These are phyloP conservation scores for Limnanthes douglasii DNA, from an alignment of 345 rosid species.

Conservation along the genomic window DNA sequence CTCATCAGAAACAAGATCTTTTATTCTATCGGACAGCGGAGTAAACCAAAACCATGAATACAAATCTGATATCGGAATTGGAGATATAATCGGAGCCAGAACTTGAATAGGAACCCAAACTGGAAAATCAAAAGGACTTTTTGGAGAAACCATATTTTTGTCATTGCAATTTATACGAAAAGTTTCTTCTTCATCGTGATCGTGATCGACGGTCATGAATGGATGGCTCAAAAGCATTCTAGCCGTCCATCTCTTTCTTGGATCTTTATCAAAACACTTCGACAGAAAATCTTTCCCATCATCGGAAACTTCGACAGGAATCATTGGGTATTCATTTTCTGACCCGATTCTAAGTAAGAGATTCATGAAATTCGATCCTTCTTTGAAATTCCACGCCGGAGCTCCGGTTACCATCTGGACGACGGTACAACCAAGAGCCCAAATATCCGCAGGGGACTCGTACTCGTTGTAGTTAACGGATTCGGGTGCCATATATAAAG, in stretches of 20 bases:
- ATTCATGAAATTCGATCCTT: conserved; percentile 16
- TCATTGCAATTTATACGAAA: conserved; percentile 5
- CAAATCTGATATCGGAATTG: conserved; percentile 6
- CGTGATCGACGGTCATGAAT: conserved; percentile 23
- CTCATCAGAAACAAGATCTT: conserved; percentile 10
- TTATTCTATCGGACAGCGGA: conserved; percentile 13
- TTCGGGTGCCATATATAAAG: conserved; percentile 72
- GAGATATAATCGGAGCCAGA: background rate
- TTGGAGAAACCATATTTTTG: conserved; percentile 19
- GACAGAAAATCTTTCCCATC: conserved; percentile 58
- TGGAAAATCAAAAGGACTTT: conserved; percentile 33
- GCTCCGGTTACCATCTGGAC: conserved; percentile 67
- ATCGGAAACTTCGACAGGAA: conserved; percentile 42
- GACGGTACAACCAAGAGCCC: conserved; percentile 76
- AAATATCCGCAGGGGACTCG: conserved; percentile 64
- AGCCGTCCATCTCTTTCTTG: conserved; percentile 48
- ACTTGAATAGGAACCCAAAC: conserved; percentile 20
- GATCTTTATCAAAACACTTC: conserved; percentile 47
- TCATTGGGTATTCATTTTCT: conserved; percentile 35
- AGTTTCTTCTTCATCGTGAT: conserved; percentile 2
- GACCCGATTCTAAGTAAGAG: conserved; percentile 44
- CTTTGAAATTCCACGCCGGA: conserved; percentile 37
- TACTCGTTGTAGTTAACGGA: conserved; percentile 36
- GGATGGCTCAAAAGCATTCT: conserved; percentile 68
- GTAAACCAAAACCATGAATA: conserved; percentile 6